Evolutionary conservation across 2,329 filamentous ascomycete genomes (phyloP).

Genomic region (Dactylellina drechsleri): DNA sequence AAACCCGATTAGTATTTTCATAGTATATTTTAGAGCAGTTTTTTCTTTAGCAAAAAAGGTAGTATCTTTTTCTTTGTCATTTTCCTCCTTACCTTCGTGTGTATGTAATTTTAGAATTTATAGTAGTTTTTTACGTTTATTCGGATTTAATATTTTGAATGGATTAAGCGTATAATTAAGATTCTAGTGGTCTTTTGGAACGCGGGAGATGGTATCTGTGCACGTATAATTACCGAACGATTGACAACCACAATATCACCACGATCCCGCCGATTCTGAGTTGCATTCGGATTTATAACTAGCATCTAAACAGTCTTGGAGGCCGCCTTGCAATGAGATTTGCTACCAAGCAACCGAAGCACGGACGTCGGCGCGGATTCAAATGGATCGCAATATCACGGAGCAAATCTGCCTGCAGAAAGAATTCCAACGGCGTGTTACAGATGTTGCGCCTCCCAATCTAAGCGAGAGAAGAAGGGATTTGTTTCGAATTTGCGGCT

Average conservation of each 20-base stretch:
- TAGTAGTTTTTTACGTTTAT: neutral
- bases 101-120: conserved; percentile 5
- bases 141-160: too few relatives aligned
- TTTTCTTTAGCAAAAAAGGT: neutral
- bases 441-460: conserved; percentile 22
- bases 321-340: neutral
- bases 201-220: too few relatives aligned
- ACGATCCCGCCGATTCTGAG: too few relatives aligned
- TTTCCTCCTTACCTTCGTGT: neutral
- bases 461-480: conserved; percentile 24
- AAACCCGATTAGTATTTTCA: neutral
- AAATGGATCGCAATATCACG: conserved; percentile 21
- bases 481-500: conserved; percentile 35
- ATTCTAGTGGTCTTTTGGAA: neutral
- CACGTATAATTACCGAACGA: too few relatives aligned
- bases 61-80: neutral
- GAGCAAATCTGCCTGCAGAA: conserved; percentile 34
- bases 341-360: too few relatives aligned
- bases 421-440: conserved; percentile 25
- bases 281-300: too few relatives aligned
- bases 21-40: neutral
- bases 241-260: too few relatives aligned
- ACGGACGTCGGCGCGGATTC: too few relatives aligned
- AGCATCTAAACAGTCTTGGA: neutral
- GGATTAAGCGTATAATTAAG: too few relatives aligned